Evolutionary conservation across 352 stramenopile genomes (phyloP).

Genomic region (Phytophthora quininea): DNA sequence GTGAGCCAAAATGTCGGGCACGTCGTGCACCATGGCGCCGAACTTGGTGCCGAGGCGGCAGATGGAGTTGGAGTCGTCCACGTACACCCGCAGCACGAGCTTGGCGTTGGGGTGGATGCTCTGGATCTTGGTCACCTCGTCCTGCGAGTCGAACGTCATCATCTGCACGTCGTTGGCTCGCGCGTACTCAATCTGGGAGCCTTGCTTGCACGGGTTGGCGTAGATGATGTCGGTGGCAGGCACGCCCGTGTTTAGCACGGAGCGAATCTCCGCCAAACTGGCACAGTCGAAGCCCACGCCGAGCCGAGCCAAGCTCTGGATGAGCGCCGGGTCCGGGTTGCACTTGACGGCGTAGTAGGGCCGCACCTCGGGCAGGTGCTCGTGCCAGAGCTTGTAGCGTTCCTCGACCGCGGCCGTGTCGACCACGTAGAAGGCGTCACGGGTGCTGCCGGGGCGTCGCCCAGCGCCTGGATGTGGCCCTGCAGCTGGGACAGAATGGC

Average conservation of each 20-base stretch:
- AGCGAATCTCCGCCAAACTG: slow-evolving; percentile 87
- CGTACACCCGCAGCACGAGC: slow-evolving; percentile 90
- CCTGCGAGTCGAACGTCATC: slow-evolving; percentile 94
- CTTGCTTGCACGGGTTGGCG: slow-evolving; percentile 95
- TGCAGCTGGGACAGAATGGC: slow-evolving; percentile 52
- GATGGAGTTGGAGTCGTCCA: slow-evolving; percentile 93
- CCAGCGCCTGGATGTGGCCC: slow-evolving; percentile 47
- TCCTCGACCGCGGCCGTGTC: slow-evolving; percentile 86
- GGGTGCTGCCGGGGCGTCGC: slow-evolving; percentile 24
- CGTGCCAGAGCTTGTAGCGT: slow-evolving; percentile 84
- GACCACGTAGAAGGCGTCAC: slow-evolving; percentile 91
- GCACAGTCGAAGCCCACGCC: slow-evolving; percentile 94
- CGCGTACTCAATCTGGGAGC: slow-evolving; percentile 89
- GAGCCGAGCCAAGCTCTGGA: slow-evolving; percentile 70
- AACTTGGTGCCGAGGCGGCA: slow-evolving; percentile 95
- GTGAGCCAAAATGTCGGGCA: slow-evolving; percentile 80
- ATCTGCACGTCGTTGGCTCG: slow-evolving; percentile 74
- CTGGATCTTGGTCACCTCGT: slow-evolving; percentile 95
- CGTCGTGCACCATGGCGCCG: slow-evolving; percentile 92
- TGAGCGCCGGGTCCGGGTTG: slow-evolving; percentile 89
- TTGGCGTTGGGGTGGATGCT: slow-evolving; percentile 85
- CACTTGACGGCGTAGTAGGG: slow-evolving; percentile 98
- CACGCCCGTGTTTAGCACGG: slow-evolving; percentile 82
- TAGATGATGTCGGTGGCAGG: slow-evolving; percentile 91
- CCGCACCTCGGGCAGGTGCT: slow-evolving; percentile 84